Base-by-base conservation (phyloP, 768 basidiomycete species). In the Trametopsis cervina region DNA sequence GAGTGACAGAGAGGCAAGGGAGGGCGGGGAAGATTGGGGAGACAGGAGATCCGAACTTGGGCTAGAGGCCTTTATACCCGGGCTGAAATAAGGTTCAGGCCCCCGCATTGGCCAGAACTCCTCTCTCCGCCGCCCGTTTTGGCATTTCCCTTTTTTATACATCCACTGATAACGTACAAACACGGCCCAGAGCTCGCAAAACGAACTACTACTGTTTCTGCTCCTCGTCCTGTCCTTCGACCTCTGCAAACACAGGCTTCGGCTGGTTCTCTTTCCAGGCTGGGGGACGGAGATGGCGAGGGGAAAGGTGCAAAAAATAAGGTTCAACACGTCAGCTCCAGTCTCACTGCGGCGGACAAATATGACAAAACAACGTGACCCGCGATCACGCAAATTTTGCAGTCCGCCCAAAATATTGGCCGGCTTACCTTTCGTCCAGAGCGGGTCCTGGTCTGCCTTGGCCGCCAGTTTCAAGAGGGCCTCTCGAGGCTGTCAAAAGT, bases 401-500 rank as follows among this genome's bases (percentile, higher is more conserved):
- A 11, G 38, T 37, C 38, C 35, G 45, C 46, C 40, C 20, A 35
- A 53, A 54, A 56, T 52, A 47, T 52, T 55, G 47, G 25, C n/a
- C 15, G 43, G 72, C 86, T 71, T 63, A 92, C 91, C 92, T 70
- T 65, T 68, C 40, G 91, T 89, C 85, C 86, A 92, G 59, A 81
- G 77, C 44, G 87, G 90, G 63, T 95, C 85, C 52, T 76, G 69
- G 38, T 89, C 85, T 53, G 83, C 83, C 49, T 68, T 63, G 15
- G 84, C 69, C 26, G 96, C 96, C 58, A 93, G 97, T 68, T 83
- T 91, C 74, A 98, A 86, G 47, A 99, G 71, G 3, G 96, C 96
- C 69, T 96, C 94, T 53, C 96, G 85, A 37, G 96, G 96, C 95
- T 98, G 68, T n/a, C n/a, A n/a, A n/a, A n/a, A n/a, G n/a, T 20